Conservation (phyloP, 139 green algal species). For the Micractinium conductrix region DNA sequence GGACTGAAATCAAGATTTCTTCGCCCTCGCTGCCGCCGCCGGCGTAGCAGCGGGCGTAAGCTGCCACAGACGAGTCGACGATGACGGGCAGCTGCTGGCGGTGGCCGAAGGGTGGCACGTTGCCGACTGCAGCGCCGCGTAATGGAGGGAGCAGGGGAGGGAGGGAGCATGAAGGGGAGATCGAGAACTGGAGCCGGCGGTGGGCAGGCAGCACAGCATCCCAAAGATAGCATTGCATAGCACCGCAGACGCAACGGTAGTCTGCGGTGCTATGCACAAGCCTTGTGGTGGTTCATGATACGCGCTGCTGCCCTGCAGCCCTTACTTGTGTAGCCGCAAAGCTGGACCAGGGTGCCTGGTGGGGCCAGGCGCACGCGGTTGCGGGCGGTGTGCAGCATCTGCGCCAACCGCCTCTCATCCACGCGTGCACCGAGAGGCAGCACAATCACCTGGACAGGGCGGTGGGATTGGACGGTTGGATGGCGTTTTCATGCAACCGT, state of each 20-base stretch:
- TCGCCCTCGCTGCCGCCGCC: conserved; percentile 4
- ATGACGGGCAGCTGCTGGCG: conserved; percentile 16
- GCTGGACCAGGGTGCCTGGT: conserved; percentile 4
- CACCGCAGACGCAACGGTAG: no score
- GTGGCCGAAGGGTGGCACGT: conserved; percentile 44
- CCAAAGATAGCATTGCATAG: no score
- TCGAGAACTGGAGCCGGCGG: not conserved
- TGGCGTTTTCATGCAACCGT: no score
- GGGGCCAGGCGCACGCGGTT: conserved; percentile 11
- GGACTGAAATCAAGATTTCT: not conserved
- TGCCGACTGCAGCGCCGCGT: conserved; percentile 11
- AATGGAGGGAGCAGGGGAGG: no score
- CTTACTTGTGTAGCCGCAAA: conserved; percentile 27
- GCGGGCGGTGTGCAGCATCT: not conserved
- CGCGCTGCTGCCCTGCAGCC: no score
- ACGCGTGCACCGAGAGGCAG: conserved; percentile 1
- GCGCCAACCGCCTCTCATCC: conserved; percentile 5
- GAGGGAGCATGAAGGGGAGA: not conserved
- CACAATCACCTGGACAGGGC: conserved; percentile 27
- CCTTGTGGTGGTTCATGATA: no score
- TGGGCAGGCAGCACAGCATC: not conserved
- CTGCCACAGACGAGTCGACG: not conserved
- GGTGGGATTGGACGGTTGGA: no score
- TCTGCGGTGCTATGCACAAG: no score
- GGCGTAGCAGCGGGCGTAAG: conserved; percentile 10